A percentile compares a stretch with the other conserved stretches of the same genome.
These are phyloP conservation scores for Lepidium aucheri DNA, from an alignment of 345 rosid genomes.

Conservation along the genomic window DNA sequence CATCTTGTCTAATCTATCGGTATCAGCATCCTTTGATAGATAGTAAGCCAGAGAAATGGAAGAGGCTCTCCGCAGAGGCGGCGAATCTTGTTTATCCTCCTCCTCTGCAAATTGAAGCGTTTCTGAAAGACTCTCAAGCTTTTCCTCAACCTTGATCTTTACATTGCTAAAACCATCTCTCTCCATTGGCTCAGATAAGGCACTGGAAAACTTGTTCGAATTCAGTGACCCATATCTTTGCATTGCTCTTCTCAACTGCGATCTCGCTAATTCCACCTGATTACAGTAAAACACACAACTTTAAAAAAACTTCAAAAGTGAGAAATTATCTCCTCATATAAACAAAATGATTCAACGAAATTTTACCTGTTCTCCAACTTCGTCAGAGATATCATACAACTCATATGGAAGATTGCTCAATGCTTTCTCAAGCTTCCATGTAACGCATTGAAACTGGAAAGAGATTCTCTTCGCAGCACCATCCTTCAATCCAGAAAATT, in stretches of 20 bases:
- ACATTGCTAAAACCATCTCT: slow-evolving; percentile 32
- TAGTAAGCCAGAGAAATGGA: slow-evolving; percentile 29
- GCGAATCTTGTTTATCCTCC: slow-evolving; percentile 25
- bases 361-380: slow-evolving; percentile 76
- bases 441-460: slow-evolving; percentile 71
- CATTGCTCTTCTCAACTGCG: slow-evolving; percentile 76
- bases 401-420: slow-evolving; percentile 61
- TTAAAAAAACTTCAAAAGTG: neutral
- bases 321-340: neutral
- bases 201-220: slow-evolving; percentile 35
- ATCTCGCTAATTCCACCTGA: slow-evolving; percentile 68
- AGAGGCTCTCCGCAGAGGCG: slow-evolving; percentile 22
- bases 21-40: slow-evolving; percentile 32
- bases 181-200: slow-evolving; percentile 41
- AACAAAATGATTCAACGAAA: neutral
- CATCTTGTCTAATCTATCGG: slow-evolving; percentile 30
- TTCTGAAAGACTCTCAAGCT: slow-evolving; percentile 24
- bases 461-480: slow-evolving; percentile 60
- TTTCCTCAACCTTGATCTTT: slow-evolving; percentile 24
- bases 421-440: slow-evolving; percentile 80
- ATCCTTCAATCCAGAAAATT: slow-evolving; percentile 43
- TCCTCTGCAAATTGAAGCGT: slow-evolving; percentile 9
- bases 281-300: neutral
- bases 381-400: slow-evolving; percentile 75
- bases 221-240: slow-evolving; percentile 59